A percentile compares a stretch with the other conserved stretches of the same genome.
Conservation (phyloP, 176 grass and related monocot species). For the Aegilops longissima region DNA sequence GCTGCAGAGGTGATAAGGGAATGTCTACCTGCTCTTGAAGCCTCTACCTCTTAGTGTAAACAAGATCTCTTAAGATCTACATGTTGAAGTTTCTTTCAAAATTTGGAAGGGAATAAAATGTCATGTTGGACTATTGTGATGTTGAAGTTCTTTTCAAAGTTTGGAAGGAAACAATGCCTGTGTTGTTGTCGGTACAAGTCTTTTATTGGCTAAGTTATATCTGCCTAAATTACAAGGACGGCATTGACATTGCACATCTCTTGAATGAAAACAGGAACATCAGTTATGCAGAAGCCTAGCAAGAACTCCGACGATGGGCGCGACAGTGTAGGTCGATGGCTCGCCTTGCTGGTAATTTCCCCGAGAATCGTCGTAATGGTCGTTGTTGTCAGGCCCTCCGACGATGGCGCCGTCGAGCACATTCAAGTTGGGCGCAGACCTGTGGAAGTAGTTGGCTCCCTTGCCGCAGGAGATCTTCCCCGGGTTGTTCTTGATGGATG, state of each 20-base stretch:
- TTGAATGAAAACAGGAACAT: neutral
- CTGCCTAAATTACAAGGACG: neutral
- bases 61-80: neutral
- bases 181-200: neutral
- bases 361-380: constrained; percentile 47
- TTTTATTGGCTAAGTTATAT: neutral
- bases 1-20: constrained; percentile 59
- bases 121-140: neutral
- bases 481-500: constrained; percentile 40
- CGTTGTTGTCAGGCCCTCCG: constrained; percentile 50
- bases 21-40: constrained; percentile 57
- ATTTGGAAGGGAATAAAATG: constrained; percentile 10
- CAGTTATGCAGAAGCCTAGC: constrained; percentile 37
- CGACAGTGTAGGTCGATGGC: constrained; percentile 53
- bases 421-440: constrained; percentile 46
- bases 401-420: constrained; percentile 68
- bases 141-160: neutral
- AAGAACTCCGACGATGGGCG: constrained; percentile 64
- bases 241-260: neutral
- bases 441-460: constrained; percentile 38
- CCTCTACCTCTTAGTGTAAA: constrained; percentile 9
- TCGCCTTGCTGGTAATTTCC: constrained; percentile 47
- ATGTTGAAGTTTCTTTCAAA: constrained; percentile 3
- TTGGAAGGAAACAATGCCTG: neutral
- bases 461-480: constrained; percentile 46